Conservation (phyloP, 1,284 basidiomycete species). For the Ceratobasidium papillatum region DNA sequence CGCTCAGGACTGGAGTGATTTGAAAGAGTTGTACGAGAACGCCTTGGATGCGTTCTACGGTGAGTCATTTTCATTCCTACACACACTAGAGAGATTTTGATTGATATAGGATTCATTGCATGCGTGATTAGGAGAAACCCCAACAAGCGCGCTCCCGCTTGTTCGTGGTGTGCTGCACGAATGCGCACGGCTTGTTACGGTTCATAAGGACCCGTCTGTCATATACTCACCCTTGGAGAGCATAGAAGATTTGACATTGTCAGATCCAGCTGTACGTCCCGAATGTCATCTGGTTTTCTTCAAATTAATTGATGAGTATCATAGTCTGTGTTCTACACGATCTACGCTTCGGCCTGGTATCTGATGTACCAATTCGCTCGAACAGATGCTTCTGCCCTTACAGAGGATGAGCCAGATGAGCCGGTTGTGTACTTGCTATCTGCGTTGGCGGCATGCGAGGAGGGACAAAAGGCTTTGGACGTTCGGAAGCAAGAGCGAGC, state of each 20-base stretch:
- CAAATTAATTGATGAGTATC: background rate
- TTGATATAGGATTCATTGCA: constrained; percentile 30
- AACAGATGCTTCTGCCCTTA: constrained; percentile 57
- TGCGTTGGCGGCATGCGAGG: constrained; percentile 22
- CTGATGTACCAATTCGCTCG: constrained; percentile 67
- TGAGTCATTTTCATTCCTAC: constrained; percentile 50
- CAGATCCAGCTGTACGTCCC: background rate
- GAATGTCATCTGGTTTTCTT: background rate
- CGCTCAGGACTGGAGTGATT: constrained; percentile 68
- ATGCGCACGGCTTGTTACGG: constrained; percentile 65
- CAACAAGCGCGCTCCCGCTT: constrained; percentile 60
- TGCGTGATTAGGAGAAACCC: constrained; percentile 57
- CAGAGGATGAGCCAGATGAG: constrained; percentile 62
- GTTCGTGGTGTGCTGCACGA: constrained; percentile 70
- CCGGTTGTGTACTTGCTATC: constrained; percentile 57
- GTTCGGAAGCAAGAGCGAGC: background rate
- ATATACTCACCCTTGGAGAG: constrained; percentile 52
- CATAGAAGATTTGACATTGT: background rate
- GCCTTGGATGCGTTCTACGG: constrained; percentile 67
- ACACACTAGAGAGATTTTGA: background rate
- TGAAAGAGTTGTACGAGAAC: constrained; percentile 67
- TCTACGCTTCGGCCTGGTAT: constrained; percentile 68
- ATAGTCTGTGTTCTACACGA: constrained; percentile 65
- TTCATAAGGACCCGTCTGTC: constrained; percentile 64
- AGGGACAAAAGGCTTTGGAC: constrained; percentile 14